Evolutionary conservation across 2,329 filamentous ascomycete species (phyloP), one percentile per base, ranked within the genome.

Genomic region (Ceratocystis harringtonii): DNA sequence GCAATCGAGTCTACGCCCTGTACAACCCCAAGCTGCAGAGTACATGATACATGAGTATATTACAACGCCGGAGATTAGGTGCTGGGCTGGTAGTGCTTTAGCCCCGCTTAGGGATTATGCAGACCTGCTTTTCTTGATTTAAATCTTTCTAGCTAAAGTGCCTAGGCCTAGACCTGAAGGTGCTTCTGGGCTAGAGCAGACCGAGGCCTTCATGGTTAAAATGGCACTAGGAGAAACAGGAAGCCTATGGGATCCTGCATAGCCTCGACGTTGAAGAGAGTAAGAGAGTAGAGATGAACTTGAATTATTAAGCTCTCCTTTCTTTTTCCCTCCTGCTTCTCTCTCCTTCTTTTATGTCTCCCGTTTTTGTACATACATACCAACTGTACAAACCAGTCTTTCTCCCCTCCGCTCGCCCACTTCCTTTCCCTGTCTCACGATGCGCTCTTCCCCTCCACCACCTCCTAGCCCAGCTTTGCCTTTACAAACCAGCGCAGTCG

Each of bases 401-500:
- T 45, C 25, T 50, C 50, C 19, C 55, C 28, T 61, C 43, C 22
- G 58, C 12, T 50, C 45, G 30, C 25, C 36, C 17, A 3, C 36
- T 41, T 41, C 58, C n/a, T 19, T 45, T 25, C 5, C 60, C 55
- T 30, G 12, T 28, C 41, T 19, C 30, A 68, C 45, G 63, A 68
- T 66, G 67, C 22, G 5, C 1, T 41, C 36, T 41, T 5, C 65
- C 55, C 61, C 64, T 50, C 64, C 63, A 12, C 41, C 61, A n/a
- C 30, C 65, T n/a, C 17, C 60, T 61, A 3, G 67, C 61, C 48
- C 60, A 62, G 19, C 61, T 61, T 36, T 57, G 52, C 36, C 62
- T 60, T 22, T 81, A 25, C 79, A 81, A 70, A 81, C 77, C 67
- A 80, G 78, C 69, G 78, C 79, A 32, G 78, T 81, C 28, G 78